Evolutionary conservation across 2,329 filamentous ascomycete genomes (phyloP), one percentile per base, ranked within the genome.

Genomic region (Zasmidium citrigriseum): DNA sequence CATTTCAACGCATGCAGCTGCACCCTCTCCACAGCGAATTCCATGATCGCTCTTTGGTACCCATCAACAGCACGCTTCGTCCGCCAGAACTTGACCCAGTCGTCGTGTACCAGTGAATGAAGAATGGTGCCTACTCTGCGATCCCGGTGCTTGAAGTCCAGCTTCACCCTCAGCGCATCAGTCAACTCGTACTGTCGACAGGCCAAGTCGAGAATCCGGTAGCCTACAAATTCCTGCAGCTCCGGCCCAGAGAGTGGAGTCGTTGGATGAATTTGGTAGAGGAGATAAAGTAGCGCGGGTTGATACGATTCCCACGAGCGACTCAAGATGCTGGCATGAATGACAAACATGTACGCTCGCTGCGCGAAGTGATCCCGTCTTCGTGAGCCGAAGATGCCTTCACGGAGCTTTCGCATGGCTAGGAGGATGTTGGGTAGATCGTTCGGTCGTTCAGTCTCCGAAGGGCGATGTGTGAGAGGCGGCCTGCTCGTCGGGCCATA

Each of bases 301-400:
- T 93, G 89, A 73, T 98, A 99, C 1, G 92, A 92, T 66, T 96
- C 91, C 66, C 89, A 89, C 67, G 96, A 88, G 63, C 87, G 86
- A 57, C 89, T 86, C 29, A 96, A 83, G 62, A 99, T 88, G 22
- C 90, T 87, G 23, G 93, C 82, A 55, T 93, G 89, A 67, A 96
- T 90, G 68, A 90, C 91, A 80, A 98, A 98, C 62, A 96, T 86
- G 76, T 98, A 96, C 16, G 88, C 90, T 66, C 92, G 87, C n/a
- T 89, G 86, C 1, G 93, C 88, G 75, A 99, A 99, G 53, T 85
- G 80, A 70, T 96, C 90, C 34, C 82, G 79, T 20, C 93, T 86
- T 54, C 86, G 85, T 9, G 89, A 87, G 12, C 90, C 90, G 2
- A 96, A 85, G 49, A 98, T 88, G 22, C 89, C 93, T 78, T 99